Percentiles rank a stretch among this genome's conserved stretches.
Evolutionary conservation across 176 grass and related monocot species (phyloP).

Genomic region (Bromus sterilis): DNA sequence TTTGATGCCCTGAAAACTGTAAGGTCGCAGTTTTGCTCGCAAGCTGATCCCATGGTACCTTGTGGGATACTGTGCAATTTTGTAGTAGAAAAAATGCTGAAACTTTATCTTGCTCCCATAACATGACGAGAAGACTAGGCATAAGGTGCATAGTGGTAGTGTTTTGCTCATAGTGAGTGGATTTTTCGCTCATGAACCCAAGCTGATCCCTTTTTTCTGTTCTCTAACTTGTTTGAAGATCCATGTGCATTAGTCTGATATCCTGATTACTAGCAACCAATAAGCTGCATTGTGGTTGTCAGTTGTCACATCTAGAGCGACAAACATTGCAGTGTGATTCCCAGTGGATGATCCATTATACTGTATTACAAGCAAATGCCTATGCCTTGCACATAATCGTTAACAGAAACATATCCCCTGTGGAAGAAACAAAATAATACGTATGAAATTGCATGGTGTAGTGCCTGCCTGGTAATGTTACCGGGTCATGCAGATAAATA

Average conservation of each 20-base stretch:
- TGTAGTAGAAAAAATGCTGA: neutral
- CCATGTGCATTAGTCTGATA: neutral
- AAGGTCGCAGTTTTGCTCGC: neutral
- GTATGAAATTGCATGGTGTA: neutral
- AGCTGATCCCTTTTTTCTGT: neutral
- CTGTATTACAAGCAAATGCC: neutral
- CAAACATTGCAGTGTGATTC: neutral
- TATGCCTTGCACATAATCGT: neutral
- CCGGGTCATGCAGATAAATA: neutral
- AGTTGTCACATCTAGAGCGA: neutral
- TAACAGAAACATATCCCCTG: neutral
- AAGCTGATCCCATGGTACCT: neutral
- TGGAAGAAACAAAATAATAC: neutral
- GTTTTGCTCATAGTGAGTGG: neutral
- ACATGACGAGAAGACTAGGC: neutral
- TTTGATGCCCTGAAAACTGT: neutral
- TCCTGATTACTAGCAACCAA: neutral
- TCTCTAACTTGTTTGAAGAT: neutral
- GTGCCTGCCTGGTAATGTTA: neutral
- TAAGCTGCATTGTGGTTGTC: neutral
- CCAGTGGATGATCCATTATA: neutral
- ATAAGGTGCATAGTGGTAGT: neutral
- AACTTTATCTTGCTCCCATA: neutral
- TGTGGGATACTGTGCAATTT: neutral
- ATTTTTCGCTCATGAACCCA: neutral